Percentiles rank a stretch among this genome's conserved stretches.
These are phyloP conservation scores for Sporormia fimetaria DNA, from an alignment of 495 filamentous ascomycete genomes.

Conservation along the genomic window DNA sequence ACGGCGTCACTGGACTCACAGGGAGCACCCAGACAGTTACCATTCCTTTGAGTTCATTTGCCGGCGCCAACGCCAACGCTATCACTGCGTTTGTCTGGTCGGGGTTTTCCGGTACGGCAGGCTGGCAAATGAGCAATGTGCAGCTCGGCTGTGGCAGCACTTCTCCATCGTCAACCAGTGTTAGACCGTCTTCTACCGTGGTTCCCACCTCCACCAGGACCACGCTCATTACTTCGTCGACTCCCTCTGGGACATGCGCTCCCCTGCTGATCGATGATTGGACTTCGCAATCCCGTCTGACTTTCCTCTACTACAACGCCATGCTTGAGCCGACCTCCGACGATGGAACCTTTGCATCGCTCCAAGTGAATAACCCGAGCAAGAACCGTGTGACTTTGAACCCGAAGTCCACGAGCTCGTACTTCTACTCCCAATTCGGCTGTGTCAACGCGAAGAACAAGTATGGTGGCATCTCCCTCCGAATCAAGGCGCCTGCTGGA, in stretches of 20 bases:
- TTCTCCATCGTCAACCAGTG: conserved; percentile 13
- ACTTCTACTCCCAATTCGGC: conserved; percentile 49
- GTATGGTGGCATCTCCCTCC: conserved; percentile 50
- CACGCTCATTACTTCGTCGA: conserved; percentile 14
- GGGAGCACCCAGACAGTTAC: conserved; percentile 43
- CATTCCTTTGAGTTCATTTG: conserved; percentile 42
- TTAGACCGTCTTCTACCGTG: background rate
- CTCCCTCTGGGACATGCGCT: conserved; percentile 35
- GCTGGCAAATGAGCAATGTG: conserved; percentile 44
- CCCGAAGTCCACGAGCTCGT: conserved; percentile 38
- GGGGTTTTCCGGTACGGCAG: conserved; percentile 36
- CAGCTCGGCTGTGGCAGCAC: conserved; percentile 38
- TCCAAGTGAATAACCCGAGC: conserved; percentile 36
- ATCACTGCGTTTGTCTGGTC: conserved; percentile 43
- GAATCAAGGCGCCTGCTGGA: conserved; percentile 44
- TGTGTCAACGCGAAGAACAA: conserved; percentile 41
- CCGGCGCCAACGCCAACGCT: conserved; percentile 41
- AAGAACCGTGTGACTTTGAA: conserved; percentile 45
- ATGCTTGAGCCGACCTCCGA: conserved; percentile 46
- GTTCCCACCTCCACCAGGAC: conserved; percentile 1
- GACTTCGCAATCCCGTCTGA: conserved; percentile 51
- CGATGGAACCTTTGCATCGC: conserved; percentile 48
- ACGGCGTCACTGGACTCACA: conserved; percentile 39
- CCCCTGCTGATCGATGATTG: conserved; percentile 50
- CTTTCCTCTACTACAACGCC: conserved; percentile 54